Evolutionary conservation across 2,329 filamentous ascomycete genomes (phyloP), one percentile per base, ranked within the genome.

Genomic region (Shiraia sp.): DNA sequence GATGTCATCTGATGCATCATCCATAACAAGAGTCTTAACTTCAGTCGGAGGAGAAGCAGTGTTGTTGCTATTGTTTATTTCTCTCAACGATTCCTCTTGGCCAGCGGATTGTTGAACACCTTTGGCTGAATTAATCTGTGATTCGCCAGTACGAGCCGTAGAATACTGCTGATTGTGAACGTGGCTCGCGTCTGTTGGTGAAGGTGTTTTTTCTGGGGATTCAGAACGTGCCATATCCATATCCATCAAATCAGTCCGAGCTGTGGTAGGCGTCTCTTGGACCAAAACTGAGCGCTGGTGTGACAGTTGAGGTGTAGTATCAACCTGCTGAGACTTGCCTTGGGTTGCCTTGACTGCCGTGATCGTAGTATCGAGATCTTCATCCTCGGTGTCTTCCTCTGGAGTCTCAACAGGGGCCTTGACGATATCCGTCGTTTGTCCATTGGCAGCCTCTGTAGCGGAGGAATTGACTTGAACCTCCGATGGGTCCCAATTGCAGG

Each of bases 401-500:
- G 42, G 39, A 6, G 41, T 39, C 13, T 36, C 47, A 9, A 32
- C 38, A 22, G 51, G 34, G n/a, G 26, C 41, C 26, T 31, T 28
- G 10, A 26, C 12, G 12, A 5, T 14, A 8, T 47, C 22, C 10
- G 42, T 26, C 2, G 34, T 30, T 6, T 50, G 30, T 7, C 17
- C 32, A 10, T 48, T 33, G 14, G 33, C 40, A n/a, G 16, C 41
- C 8, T 55, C 51, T 13, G 45, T 51, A n/a, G 54, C 55, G 5
- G 65, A 66, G 1, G 64, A 66, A 24, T 59, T 58, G 24, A 68
- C 65, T 39, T 66, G 63, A 10, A 66, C 47, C 36, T 66, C 53
- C 0, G 57, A 40, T 4, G 48, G 31, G 14, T 45, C 41, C 50
- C 53, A 61, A 3, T 23, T 33, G 27, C 59, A 57, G 6, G 22